Percentiles rank a stretch among this genome's conserved stretches.
Evolutionary conservation across 169 alveolate genomes (phyloP).

Genomic region (Eimeria maxima): DNA sequence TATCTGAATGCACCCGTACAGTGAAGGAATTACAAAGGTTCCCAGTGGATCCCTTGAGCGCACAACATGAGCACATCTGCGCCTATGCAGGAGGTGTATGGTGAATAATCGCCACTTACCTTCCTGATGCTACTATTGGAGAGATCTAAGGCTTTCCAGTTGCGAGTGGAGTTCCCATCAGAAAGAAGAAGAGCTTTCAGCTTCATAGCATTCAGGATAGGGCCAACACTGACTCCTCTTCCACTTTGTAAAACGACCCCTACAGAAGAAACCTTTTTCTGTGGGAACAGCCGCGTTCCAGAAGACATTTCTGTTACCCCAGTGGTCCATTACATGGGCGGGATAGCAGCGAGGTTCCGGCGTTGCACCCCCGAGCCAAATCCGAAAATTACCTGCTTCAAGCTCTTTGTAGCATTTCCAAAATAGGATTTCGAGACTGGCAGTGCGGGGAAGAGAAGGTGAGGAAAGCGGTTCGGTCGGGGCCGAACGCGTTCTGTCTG

Average conservation of each 20-base stretch:
- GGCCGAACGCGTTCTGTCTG: slow-evolving; percentile 10
- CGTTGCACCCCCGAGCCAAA: slow-evolving; percentile 6
- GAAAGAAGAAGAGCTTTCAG: slow-evolving; percentile 57
- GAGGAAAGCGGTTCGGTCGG: slow-evolving; percentile 29
- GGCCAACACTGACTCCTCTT: slow-evolving; percentile 49
- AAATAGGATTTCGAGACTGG: background rate
- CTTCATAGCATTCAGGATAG: slow-evolving; percentile 56
- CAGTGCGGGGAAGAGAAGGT: background rate
- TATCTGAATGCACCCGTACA: slow-evolving; percentile 15
- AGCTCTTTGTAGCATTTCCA: background rate
- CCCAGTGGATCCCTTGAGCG: background rate
- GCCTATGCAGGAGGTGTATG: background rate
- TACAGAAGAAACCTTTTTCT: slow-evolving; percentile 5
- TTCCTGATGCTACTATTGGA: slow-evolving; percentile 48
- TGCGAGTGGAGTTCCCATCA: slow-evolving; percentile 57
- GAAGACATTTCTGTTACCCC: slow-evolving; percentile 5
- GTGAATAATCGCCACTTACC: background rate
- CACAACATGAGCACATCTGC: background rate
- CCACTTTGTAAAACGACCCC: background rate
- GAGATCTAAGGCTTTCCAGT: slow-evolving; percentile 55
- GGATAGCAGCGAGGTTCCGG: background rate
- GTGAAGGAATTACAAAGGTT: background rate
- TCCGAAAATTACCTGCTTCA: background rate
- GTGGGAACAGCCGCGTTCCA: background rate
- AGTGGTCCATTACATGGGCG: slow-evolving; percentile 17